phyloP scores from a whole-genome alignment of 73 alveolate genomes.

The Breviolum minutum region DNA sequence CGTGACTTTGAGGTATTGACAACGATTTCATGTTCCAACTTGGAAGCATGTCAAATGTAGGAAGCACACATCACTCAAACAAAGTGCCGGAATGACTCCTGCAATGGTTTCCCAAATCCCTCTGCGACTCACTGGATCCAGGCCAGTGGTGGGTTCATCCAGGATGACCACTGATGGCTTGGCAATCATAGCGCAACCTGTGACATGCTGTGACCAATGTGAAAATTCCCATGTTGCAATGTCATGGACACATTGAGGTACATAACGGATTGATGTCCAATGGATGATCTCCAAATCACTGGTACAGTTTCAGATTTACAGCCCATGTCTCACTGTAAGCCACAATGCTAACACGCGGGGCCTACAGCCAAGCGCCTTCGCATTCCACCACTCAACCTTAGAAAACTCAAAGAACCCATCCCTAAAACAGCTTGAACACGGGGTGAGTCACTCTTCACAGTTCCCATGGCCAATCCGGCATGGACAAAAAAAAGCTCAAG shows the following conservation, averaged over 20 bases:
- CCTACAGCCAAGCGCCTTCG: constrained; percentile 93
- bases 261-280: too few species aligned
- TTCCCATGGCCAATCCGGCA: too few species aligned
- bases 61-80: not conserved
- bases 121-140: constrained; percentile 82
- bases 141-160: constrained; percentile 90
- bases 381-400: constrained; percentile 89
- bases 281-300: not conserved
- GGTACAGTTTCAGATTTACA: not conserved
- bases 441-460: too few species aligned
- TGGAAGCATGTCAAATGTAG: not conserved
- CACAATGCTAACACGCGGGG: not conserved
- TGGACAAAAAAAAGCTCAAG: too few species aligned
- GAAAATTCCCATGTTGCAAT: too few species aligned
- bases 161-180: constrained; percentile 66
- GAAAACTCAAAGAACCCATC: not conserved
- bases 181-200: constrained; percentile 88
- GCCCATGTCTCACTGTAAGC: not conserved
- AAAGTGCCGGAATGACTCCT: constrained; percentile 24
- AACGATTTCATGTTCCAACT: not conserved
- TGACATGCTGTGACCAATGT: not conserved
- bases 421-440: not conserved
- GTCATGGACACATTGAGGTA: not conserved
- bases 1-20: too few species aligned
- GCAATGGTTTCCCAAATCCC: constrained; percentile 88